phyloP scores from a whole-genome alignment of 2,329 filamentous ascomycete species.

The Grosmannia clavigera region DNA sequence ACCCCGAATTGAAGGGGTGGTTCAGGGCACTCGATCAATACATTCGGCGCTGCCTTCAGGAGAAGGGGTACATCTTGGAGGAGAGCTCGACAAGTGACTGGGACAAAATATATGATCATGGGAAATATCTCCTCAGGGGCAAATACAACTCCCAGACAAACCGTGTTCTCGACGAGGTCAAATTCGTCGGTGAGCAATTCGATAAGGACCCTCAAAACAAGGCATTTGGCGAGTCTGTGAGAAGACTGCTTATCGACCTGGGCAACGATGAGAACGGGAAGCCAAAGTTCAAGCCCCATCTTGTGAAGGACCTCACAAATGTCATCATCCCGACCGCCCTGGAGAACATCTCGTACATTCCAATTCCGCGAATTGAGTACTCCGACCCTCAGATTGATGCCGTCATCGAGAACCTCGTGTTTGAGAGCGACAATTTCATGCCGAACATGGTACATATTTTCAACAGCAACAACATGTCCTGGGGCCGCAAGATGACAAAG shows the following conservation, averaged over 20 bases:
- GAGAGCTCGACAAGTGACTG: constrained; percentile 70
- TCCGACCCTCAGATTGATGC: constrained; percentile 74
- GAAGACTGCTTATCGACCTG: constrained; percentile 79
- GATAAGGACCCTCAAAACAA: constrained; percentile 80
- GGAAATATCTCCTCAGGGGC: constrained; percentile 73
- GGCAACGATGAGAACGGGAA: constrained; percentile 79
- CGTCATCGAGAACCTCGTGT: constrained; percentile 84
- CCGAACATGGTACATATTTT: constrained; percentile 82
- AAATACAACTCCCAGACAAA: constrained; percentile 82
- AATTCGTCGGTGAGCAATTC: constrained; percentile 82
- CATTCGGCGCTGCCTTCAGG: constrained; percentile 69
- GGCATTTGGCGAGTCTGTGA: constrained; percentile 59
- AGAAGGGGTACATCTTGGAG: constrained; percentile 85
- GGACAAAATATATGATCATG: constrained; percentile 74
- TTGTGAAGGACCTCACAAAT: constrained; percentile 77
- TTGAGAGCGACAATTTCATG: constrained; percentile 94
- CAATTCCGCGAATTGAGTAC: constrained; percentile 83
- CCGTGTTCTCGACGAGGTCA: constrained; percentile 76
- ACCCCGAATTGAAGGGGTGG: constrained; percentile 80
- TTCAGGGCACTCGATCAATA: constrained; percentile 70
- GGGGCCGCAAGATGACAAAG: constrained; percentile 87
- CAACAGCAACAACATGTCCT: constrained; percentile 89
- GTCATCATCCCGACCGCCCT: constrained; percentile 76
- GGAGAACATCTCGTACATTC: constrained; percentile 84
- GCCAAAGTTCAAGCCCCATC: constrained; percentile 79